Evolutionary conservation across 202 grass and related monocot species (phyloP).

Genomic region (Zoysia matrella): DNA sequence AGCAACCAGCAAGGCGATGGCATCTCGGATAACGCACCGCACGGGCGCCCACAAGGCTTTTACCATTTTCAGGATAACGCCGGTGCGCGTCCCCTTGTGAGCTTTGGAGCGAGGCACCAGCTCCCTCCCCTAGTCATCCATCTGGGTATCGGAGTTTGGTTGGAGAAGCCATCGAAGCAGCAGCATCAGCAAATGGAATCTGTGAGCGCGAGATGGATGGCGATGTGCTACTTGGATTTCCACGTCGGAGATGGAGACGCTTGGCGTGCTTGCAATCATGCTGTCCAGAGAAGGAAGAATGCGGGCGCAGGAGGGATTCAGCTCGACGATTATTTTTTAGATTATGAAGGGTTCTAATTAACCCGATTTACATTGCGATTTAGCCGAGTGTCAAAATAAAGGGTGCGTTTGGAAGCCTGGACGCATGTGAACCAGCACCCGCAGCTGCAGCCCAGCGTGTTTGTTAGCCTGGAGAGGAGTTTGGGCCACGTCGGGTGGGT

Average conservation of each 20-base stretch:
- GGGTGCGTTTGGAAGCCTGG: too few species aligned
- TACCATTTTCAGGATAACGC: slow-evolving; percentile 54
- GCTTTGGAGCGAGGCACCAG: slow-evolving; percentile 32
- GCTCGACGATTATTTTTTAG: too few species aligned
- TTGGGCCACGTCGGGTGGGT: too few species aligned
- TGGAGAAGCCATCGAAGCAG: neutral
- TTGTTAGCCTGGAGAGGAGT: too few species aligned
- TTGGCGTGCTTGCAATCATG: slow-evolving; percentile 15
- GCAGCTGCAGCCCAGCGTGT: too few species aligned
- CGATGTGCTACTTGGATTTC: slow-evolving; percentile 36
- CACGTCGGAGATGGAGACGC: slow-evolving; percentile 41
- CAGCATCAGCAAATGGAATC: slow-evolving; percentile 25
- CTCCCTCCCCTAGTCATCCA: neutral
- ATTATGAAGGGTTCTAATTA: too few species aligned
- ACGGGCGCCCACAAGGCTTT: neutral
- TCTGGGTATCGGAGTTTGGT: neutral
- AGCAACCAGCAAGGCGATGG: slow-evolving; percentile 12
- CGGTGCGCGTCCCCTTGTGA: slow-evolving; percentile 29
- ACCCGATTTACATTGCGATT: too few species aligned
- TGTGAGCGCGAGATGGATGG: slow-evolving; percentile 17
- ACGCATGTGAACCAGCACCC: too few species aligned
- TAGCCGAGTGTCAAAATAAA: too few species aligned
- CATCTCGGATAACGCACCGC: slow-evolving; percentile 41
- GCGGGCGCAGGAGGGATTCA: neutral
- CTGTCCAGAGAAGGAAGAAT: neutral